These are phyloP conservation scores for Microstegium vimineum DNA, from an alignment of 176 grass and related monocot species.

Conservation along the genomic window DNA sequence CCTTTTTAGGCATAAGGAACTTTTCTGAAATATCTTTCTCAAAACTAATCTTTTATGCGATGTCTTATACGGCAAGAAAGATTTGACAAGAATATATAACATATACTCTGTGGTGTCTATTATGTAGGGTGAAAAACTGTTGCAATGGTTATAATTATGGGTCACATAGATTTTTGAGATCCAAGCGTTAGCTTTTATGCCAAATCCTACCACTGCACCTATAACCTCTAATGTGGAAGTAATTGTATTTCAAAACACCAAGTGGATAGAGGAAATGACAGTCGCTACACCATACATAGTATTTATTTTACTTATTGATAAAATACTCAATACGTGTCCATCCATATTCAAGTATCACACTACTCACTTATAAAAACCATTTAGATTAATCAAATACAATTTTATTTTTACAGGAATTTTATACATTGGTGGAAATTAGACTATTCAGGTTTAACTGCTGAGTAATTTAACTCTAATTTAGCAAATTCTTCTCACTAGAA, in stretches of 20 bases:
- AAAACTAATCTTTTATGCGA: background rate
- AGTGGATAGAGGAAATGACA: background rate
- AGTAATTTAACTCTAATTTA: background rate
- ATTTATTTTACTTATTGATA: background rate
- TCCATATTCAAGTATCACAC: background rate
- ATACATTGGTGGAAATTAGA: background rate
- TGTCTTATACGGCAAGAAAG: background rate
- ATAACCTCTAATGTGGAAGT: background rate
- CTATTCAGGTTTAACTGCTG: background rate
- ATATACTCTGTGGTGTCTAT: background rate
- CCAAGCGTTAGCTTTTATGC: background rate
- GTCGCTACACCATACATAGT: background rate
- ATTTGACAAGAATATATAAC: background rate
- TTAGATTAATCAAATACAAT: background rate
- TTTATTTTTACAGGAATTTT: background rate
- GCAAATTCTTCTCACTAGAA: background rate
- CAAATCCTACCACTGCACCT: background rate
- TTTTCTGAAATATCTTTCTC: background rate
- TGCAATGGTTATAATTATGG: background rate
- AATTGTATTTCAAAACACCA: background rate
- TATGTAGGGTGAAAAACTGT: background rate
- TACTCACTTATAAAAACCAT: background rate
- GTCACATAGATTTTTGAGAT: background rate
- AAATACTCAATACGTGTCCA: background rate
- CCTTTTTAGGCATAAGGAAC: background rate